These are phyloP conservation scores for Thelonectria olida DNA, from an alignment of 2,329 filamentous ascomycete genomes.

Conservation along the genomic window DNA sequence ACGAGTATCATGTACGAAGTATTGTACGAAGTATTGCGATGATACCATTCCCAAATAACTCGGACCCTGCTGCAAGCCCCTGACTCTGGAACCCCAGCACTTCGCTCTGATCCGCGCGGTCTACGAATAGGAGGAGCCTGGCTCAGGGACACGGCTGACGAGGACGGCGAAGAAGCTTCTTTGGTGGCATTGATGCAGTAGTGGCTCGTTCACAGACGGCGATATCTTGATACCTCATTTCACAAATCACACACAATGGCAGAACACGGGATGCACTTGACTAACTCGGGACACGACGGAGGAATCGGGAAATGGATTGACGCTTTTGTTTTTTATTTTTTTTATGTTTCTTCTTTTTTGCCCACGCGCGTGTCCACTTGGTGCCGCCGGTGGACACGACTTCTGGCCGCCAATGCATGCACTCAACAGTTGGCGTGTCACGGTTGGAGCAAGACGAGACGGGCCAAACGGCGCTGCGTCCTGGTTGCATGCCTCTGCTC, in stretches of 20 bases:
- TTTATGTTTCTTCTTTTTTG: slow-evolving; percentile 17
- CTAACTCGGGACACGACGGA: slow-evolving; percentile 24
- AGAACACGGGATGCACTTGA: too few species aligned
- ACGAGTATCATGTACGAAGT: slow-evolving; percentile 31
- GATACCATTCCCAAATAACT: slow-evolving; percentile 21
- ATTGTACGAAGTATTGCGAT: slow-evolving; percentile 29
- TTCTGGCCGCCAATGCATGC: slow-evolving; percentile 35
- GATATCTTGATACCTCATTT: too few species aligned
- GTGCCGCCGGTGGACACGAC: slow-evolving; percentile 22
- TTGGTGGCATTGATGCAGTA: background rate
- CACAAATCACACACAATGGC: background rate
- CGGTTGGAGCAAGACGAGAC: slow-evolving; percentile 13
- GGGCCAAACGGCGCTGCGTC: slow-evolving; percentile 8
- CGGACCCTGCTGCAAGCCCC: background rate
- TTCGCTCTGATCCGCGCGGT: background rate
- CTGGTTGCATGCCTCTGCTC: too few species aligned
- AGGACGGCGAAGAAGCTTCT: background rate
- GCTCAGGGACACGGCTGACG: background rate
- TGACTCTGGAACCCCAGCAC: background rate
- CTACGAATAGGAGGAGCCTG: background rate
- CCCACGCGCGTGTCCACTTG: slow-evolving; percentile 23
- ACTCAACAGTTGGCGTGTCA: slow-evolving; percentile 38
- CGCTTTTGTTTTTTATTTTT: slow-evolving; percentile 17
- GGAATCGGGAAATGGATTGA: slow-evolving; percentile 10
- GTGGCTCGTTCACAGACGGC: background rate